Evolutionary conservation across 768 basidiomycete genomes (phyloP).

Genomic region (Amanita phalloides): DNA sequence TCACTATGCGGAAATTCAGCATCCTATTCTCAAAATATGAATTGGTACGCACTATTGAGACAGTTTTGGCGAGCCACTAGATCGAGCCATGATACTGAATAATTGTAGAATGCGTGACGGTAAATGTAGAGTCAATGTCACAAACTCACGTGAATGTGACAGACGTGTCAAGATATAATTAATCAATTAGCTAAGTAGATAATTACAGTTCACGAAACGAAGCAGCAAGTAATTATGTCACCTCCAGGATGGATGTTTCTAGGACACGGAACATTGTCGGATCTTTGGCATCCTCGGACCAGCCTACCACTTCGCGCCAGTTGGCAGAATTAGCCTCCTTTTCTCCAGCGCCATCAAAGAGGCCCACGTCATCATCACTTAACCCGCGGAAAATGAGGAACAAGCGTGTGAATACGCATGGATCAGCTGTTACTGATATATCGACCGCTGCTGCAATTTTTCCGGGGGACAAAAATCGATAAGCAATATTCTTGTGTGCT

Average conservation of each 20-base stretch:
- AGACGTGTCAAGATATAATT: neutral
- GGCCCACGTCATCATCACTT: slow-evolving; percentile 65
- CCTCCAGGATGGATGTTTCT: slow-evolving; percentile 72
- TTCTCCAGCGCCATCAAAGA: slow-evolving; percentile 72
- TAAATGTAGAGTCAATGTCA: neutral
- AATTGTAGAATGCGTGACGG: too few relatives aligned
- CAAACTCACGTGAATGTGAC: slow-evolving; percentile 6
- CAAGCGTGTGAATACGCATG: slow-evolving; percentile 72
- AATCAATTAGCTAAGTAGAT: neutral
- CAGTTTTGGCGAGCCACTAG: slow-evolving; percentile 25
- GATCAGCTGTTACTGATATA: slow-evolving; percentile 72
- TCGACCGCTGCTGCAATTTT: slow-evolving; percentile 83
- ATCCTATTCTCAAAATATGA: neutral
- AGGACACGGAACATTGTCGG: slow-evolving; percentile 63
- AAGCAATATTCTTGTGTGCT: slow-evolving; percentile 78
- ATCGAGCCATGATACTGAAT: neutral
- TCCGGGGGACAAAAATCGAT: slow-evolving; percentile 73
- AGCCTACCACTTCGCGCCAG: slow-evolving; percentile 74
- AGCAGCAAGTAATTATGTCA: slow-evolving; percentile 24
- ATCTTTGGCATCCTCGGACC: slow-evolving; percentile 76
- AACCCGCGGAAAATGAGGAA: slow-evolving; percentile 84
- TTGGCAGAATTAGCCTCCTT: slow-evolving; percentile 77
- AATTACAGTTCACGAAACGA: neutral
- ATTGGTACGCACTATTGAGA: slow-evolving; percentile 39
- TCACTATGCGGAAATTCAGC: slow-evolving; percentile 29